Evolutionary conservation across 2,329 filamentous ascomycete species (phyloP).

Genomic region (Talaromyces amestolkiae): DNA sequence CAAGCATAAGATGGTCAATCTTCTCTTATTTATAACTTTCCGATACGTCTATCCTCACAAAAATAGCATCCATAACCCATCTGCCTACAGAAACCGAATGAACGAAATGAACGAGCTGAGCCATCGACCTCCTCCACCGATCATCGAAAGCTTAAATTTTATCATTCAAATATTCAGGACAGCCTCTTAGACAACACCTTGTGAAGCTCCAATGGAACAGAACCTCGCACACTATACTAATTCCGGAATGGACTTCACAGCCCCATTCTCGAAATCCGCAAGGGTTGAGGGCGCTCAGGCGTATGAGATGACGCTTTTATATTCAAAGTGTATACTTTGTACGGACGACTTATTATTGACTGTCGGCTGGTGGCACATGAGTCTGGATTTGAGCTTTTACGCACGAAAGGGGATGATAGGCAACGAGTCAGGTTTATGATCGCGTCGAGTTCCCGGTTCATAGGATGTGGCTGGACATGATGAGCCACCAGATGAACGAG

Average conservation of each 20-base stretch:
- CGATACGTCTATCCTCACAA: background rate
- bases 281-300: background rate
- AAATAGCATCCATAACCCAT: background rate
- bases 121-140: background rate
- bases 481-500: background rate
- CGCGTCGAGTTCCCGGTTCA: background rate
- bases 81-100: background rate
- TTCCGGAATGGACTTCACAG: background rate
- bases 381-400: background rate
- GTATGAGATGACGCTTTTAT: background rate
- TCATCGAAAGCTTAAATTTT: background rate
- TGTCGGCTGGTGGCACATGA: background rate
- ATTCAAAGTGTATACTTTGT: background rate
- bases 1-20: background rate
- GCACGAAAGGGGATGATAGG: background rate
- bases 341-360: background rate
- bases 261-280: background rate
- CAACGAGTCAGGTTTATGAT: background rate
- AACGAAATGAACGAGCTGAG: background rate
- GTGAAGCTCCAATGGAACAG: background rate
- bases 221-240: constrained; percentile 13
- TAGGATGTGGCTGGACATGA: background rate
- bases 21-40: background rate
- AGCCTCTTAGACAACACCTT: background rate
- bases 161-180: background rate